Evolutionary conservation across 2,329 filamentous ascomycete species (phyloP), one percentile per base, ranked within the genome.

Genomic region (Diaporthe longicolla): DNA sequence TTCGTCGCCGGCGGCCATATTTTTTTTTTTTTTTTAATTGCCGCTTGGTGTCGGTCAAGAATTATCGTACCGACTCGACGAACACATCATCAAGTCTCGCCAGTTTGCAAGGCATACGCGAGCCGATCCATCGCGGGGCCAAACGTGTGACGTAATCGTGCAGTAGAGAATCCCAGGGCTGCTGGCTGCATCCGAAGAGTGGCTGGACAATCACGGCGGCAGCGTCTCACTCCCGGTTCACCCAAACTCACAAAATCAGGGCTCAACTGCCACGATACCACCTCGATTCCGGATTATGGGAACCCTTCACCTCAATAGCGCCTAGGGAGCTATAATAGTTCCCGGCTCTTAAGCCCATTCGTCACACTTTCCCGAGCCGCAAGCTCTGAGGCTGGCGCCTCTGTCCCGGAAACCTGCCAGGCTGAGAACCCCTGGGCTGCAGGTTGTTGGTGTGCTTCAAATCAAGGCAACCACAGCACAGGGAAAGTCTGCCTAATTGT

Each of bases 221-320:
- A 66, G 63, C 63, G 29, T 66, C 45, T 66, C 63, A 37, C 63
- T 24, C 26, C 6, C 61, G 43, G 37, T 32, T 32, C 45, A 52
- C 43, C 19, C 43, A 45, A 65, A 52, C 61, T 50, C 29, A 21
- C 21, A 54, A 50, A 54, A 68, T 40, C 63, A 68, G 63, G 63
- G 48, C 63, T 68, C 48, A 11, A 29, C 32, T 54, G 63, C 63
- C 63, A 54, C 63, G 29, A 68, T 68, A 21, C 63, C 19, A 66
- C 63, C 45, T 66, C 19, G 45, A 66, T 66, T 66, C 63, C 63
- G 63, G 63, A 68, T 68, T 68, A 54, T 40, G 63, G 63, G 63
- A 40, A 68, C 45, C 63, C 21, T 50, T 66, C 61, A 45, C 21
- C 61, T 66, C 61, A 65, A 66, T 66, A 66, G 29, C 45, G 45